Conservation (phyloP, 2,329 filamentous ascomycete genomes). For the Hymenotorrendiella dingleyae region DNA sequence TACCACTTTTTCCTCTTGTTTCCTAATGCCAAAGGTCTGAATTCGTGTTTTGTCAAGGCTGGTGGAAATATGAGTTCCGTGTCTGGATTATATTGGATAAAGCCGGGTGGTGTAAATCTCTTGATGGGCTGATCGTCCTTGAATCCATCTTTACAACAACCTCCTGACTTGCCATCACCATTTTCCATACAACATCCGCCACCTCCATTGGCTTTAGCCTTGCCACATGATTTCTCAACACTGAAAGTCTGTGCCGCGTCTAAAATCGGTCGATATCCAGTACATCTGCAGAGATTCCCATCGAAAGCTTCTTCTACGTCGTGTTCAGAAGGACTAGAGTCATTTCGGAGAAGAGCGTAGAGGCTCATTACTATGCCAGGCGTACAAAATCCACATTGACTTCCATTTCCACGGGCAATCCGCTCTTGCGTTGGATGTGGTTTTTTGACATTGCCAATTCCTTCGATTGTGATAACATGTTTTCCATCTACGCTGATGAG, state of each 20-base stretch:
- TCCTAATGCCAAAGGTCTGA: constrained; percentile 78
- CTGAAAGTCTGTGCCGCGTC: constrained; percentile 90
- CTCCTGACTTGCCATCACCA: constrained; percentile 36
- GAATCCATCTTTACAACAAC: constrained; percentile 64
- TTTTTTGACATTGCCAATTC: constrained; percentile 79
- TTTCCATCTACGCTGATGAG: constrained; percentile 93
- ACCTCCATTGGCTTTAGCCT: constrained; percentile 43
- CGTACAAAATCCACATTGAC: constrained; percentile 90
- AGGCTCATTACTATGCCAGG: constrained; percentile 97
- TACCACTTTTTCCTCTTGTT: constrained; percentile 96
- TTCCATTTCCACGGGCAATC: constrained; percentile 85
- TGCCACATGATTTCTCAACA: constrained; percentile 41
- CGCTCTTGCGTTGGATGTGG: constrained; percentile 90
- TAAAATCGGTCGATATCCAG: constrained; percentile 87
- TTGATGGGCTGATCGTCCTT: constrained; percentile 51
- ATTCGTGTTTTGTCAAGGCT: constrained; percentile 72
- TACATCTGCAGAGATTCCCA: constrained; percentile 90
- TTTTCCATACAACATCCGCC: constrained; percentile 69
- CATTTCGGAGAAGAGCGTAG: constrained; percentile 87
- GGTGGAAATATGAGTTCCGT: constrained; percentile 96
- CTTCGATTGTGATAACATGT: constrained; percentile 96
- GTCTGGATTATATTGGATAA: constrained; percentile 90
- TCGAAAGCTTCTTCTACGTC: constrained; percentile 96
- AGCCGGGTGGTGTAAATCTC: constrained; percentile 77
- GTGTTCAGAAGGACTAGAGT: constrained; percentile 67